phyloP scores from a whole-genome alignment of 139 green algal species.

The Chlamydomonas schloesseri region DNA sequence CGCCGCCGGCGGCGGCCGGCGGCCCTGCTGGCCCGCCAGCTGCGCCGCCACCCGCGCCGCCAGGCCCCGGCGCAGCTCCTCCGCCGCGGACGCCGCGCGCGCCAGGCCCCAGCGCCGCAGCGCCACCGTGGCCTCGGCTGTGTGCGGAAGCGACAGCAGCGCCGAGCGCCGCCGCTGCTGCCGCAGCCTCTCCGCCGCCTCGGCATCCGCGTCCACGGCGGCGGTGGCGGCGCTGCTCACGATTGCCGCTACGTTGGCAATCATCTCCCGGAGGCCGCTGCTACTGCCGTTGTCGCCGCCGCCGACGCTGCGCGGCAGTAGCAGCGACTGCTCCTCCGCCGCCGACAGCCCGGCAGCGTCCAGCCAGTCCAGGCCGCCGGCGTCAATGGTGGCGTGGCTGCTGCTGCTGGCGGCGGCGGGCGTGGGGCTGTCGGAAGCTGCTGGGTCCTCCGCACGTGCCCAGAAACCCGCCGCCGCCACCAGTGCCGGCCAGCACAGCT shows the following conservation, averaged over 20 bases:
- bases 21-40: background rate
- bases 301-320: background rate
- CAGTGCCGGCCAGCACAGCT: constrained; percentile 14
- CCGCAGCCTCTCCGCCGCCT: background rate
- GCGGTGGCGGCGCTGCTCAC: background rate
- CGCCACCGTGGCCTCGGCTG: background rate
- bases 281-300: background rate
- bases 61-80: background rate
- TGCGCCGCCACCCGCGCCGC: background rate
- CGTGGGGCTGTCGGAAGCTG: background rate
- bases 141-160: constrained; percentile 27
- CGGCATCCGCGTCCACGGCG: background rate
- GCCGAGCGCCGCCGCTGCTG: constrained; percentile 1
- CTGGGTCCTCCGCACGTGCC: background rate
- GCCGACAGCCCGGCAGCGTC: background rate
- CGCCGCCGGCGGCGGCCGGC: background rate
- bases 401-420: background rate
- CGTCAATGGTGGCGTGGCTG: background rate
- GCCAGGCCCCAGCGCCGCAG: background rate
- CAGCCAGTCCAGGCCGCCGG: background rate
- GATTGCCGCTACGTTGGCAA: background rate
- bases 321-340: constrained; percentile 7
- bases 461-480: constrained; percentile 20
- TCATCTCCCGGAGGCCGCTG: background rate
- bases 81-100: background rate